Evolutionary conservation across 2,329 filamentous ascomycete species (phyloP).

Genomic region (Aspergillus ochraceus): DNA sequence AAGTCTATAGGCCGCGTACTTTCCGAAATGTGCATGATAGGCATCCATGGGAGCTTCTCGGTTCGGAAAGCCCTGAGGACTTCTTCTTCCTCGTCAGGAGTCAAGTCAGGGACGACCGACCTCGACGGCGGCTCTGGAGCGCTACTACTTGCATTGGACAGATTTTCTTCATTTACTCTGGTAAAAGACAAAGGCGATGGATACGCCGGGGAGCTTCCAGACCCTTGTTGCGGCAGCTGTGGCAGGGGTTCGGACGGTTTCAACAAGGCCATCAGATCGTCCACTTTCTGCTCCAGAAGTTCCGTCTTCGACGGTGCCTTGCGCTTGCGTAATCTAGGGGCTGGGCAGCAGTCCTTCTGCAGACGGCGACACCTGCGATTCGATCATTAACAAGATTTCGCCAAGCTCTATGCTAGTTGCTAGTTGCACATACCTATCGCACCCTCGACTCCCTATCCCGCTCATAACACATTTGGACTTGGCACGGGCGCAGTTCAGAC

Average conservation of each 20-base stretch:
- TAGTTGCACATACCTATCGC: slow-evolving; percentile 14
- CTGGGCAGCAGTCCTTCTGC: slow-evolving; percentile 38
- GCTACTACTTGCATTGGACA: background rate
- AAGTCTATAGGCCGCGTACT: background rate
- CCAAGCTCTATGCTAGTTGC: background rate
- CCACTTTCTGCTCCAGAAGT: slow-evolving; percentile 19
- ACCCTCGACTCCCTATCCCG: slow-evolving; percentile 19
- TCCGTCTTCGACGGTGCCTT: slow-evolving; percentile 9
- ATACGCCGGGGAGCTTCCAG: background rate
- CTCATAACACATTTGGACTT: slow-evolving; percentile 46
- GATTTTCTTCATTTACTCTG: background rate
- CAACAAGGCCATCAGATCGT: slow-evolving; percentile 21
- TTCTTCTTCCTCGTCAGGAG: background rate
- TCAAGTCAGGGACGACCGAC: background rate
- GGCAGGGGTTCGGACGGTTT: slow-evolving; percentile 1
- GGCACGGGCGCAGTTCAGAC: slow-evolving; percentile 41
- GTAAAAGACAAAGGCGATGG: background rate
- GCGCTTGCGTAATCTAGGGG: slow-evolving; percentile 27
- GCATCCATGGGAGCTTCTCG: slow-evolving; percentile 6
- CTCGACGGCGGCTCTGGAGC: background rate
- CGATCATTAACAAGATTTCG: background rate
- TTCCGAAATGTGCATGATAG: slow-evolving; percentile 9
- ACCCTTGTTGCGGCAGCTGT: background rate
- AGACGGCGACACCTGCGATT: slow-evolving; percentile 39
- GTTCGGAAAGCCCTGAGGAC: slow-evolving; percentile 4